Base-by-base conservation (phyloP, 495 filamentous ascomycete genomes). In the Hypoxylon intermedium region DNA sequence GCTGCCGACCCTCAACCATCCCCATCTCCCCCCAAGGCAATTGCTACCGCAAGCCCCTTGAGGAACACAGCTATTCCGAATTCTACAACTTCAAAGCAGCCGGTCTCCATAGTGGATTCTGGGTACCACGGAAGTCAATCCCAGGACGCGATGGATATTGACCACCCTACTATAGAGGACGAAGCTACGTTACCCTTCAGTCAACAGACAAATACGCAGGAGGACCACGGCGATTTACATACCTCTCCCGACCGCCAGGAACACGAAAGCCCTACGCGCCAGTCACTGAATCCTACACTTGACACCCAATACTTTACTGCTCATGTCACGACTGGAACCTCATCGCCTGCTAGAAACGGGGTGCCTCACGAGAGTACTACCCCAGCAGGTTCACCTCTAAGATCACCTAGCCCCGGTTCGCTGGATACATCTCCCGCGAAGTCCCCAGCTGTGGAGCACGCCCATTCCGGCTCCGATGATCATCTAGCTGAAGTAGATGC, bases 121-220 rank as follows among this genome's bases (percentile, higher is more conserved):
- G 91, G 91, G 34, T 95, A 95, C 63, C 87, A 93, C 81, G 91
- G 89, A 44, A 87, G 83, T 74, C 86, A 76, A 40, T 58, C 70
- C 6, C 72, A 73, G 13, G 80, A 83, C 20, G 70, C 68, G 0
- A 71, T 73, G 45, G 66, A 64, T 12, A 40, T 73, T 6, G 72
- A 74, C 5, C 55, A 72, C 7, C 3, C 13, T 26, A 9, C 12
- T 5, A 1, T 58, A 5, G 54, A 49, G 15, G 60, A 67, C 1
- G 66, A 68, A 24, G 28, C 41, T 43, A 71, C 66, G 15, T 33
- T 53, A 13, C 62, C 58, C 6, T 71, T 63, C 37, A 69, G 59
- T 34, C 51, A 52, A 47, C 43, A 64, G 16, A 31, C 36, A 7
- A 55, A 55, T 24, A 11, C 53, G n/a, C 62, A 64, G 4, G 21